A percentile compares a stretch with the other conserved stretches of the same genome.
Evolutionary conservation across 495 filamentous ascomycete species (phyloP).

Genomic region (Immersiella caudata): DNA sequence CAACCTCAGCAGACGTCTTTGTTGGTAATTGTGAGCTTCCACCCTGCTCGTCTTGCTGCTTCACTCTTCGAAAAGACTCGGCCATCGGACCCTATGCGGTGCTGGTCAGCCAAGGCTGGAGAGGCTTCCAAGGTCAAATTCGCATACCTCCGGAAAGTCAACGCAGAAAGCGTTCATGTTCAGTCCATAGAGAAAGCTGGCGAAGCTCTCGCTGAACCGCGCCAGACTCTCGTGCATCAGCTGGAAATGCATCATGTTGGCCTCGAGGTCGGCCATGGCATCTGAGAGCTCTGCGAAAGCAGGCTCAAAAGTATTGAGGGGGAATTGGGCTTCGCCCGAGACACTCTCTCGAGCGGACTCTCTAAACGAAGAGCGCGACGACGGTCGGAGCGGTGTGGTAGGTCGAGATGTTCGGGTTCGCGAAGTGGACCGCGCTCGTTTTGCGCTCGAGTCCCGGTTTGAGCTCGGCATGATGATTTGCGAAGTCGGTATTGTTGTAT

Average conservation of each 20-base stretch:
- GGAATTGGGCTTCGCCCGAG: conserved; percentile 65
- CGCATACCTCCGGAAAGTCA: conserved; percentile 85
- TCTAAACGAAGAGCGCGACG: conserved; percentile 84
- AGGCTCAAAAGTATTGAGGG: conserved; percentile 81
- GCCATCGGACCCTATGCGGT: conserved; percentile 48
- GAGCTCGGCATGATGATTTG: conserved; percentile 22
- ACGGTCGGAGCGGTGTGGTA: conserved; percentile 88
- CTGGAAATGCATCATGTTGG: conserved; percentile 96
- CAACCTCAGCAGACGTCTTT: conserved; percentile 32
- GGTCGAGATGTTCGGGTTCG: conserved; percentile 68
- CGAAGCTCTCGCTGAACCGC: conserved; percentile 94
- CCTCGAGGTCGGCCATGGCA: conserved; percentile 91
- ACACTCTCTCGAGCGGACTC: conserved; percentile 58
- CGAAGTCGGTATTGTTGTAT: not conserved
- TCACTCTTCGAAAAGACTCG: conserved; percentile 73
- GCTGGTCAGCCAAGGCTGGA: not conserved
- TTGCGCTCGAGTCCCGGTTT: conserved; percentile 18
- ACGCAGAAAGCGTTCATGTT: conserved; percentile 99
- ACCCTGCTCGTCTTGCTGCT: conserved; percentile 51
- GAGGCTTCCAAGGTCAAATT: not conserved
- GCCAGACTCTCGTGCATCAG: conserved; percentile 95
- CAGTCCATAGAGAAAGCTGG: conserved; percentile 89
- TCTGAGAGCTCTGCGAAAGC: conserved; percentile 93
- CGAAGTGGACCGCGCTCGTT: conserved; percentile 50
- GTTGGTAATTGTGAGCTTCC: conserved; percentile 24